Evolutionary conservation across 2,329 filamentous ascomycete genomes (phyloP).

Genomic region (Stemphylium vesicarium): DNA sequence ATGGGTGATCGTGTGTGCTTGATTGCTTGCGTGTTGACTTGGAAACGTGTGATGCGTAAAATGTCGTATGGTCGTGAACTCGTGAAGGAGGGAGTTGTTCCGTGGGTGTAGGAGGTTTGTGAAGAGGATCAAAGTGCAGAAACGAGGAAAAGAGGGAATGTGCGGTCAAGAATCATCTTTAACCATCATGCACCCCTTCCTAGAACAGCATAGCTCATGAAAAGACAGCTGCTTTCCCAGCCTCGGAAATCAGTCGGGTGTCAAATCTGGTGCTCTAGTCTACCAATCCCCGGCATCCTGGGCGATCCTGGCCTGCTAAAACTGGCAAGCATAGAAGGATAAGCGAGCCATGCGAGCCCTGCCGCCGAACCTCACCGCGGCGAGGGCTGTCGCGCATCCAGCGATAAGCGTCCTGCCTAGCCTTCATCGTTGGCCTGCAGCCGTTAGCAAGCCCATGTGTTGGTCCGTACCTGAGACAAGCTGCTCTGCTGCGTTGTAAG

Average conservation of each 20-base stretch:
- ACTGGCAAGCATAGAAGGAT: slow-evolving; percentile 22
- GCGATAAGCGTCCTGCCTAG: not conserved
- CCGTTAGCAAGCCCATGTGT: not conserved
- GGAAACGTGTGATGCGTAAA: not conserved
- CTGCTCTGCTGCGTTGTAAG: not conserved
- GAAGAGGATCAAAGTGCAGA: slow-evolving; percentile 2
- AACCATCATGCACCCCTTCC: slow-evolving; percentile 22
- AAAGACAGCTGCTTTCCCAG: slow-evolving; percentile 27
- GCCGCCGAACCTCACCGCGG: slow-evolving; percentile 26
- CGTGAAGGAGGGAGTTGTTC: not conserved
- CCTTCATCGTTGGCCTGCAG: not conserved
- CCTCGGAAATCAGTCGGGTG: slow-evolving; percentile 27
- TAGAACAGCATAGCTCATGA: slow-evolving; percentile 25
- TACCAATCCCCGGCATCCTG: slow-evolving; percentile 16
- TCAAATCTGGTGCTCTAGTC: slow-evolving; percentile 21
- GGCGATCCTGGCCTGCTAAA: slow-evolving; percentile 11
- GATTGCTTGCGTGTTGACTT: not conserved
- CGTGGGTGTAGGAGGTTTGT: not conserved
- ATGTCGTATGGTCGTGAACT: not conserved
- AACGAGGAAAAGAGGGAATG: slow-evolving; percentile 18
- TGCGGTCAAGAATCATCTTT: slow-evolving; percentile 33
- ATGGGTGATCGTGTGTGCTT: not conserved
- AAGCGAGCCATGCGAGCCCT: slow-evolving; percentile 18
- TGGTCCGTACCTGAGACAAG: not conserved
- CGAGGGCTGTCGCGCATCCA: slow-evolving; percentile 2